Percentiles rank a stretch among this genome's conserved stretches.
Conservation (phyloP, 2,329 filamentous ascomycete species). For the Chaetothyriales sp. region DNA sequence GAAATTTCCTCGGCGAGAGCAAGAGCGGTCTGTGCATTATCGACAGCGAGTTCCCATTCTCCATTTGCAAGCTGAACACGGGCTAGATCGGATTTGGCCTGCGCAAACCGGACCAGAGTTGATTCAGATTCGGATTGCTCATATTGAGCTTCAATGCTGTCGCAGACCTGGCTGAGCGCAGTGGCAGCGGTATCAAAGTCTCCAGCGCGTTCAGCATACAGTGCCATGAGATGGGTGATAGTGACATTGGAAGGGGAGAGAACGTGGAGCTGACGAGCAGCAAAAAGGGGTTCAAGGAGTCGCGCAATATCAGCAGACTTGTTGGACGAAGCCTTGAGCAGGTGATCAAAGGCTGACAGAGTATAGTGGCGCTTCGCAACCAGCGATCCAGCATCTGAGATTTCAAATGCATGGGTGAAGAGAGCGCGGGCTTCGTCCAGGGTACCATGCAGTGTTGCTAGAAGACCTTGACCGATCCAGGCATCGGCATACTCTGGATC, state of each 20-base stretch:
- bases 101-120: constrained; percentile 59
- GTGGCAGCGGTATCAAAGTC: constrained; percentile 50
- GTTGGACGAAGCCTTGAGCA: constrained; percentile 41
- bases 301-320: constrained; percentile 28
- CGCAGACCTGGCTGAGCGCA: constrained; percentile 52
- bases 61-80: constrained; percentile 61
- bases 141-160: constrained; percentile 61
- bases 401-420: constrained; percentile 89
- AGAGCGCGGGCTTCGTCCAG: constrained; percentile 62
- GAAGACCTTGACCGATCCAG: constrained; percentile 83
- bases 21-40: constrained; percentile 67
- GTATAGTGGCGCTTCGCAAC: constrained; percentile 67
- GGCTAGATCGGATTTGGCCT: constrained; percentile 74
- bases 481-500: constrained; percentile 88
- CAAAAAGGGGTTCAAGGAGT: constrained; percentile 77
- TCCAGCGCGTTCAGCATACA: constrained; percentile 67
- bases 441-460: constrained; percentile 65
- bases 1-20: constrained; percentile 59
- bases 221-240: constrained; percentile 60
- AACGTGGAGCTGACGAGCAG: constrained; percentile 62
- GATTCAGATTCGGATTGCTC: constrained; percentile 65
- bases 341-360: constrained; percentile 65
- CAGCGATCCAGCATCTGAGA: constrained; percentile 61
- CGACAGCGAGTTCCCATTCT: constrained; percentile 52
- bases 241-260: constrained; percentile 56